Base-by-base conservation (phyloP, 2,329 filamentous ascomycete species). In the Apiospora koreana region DNA sequence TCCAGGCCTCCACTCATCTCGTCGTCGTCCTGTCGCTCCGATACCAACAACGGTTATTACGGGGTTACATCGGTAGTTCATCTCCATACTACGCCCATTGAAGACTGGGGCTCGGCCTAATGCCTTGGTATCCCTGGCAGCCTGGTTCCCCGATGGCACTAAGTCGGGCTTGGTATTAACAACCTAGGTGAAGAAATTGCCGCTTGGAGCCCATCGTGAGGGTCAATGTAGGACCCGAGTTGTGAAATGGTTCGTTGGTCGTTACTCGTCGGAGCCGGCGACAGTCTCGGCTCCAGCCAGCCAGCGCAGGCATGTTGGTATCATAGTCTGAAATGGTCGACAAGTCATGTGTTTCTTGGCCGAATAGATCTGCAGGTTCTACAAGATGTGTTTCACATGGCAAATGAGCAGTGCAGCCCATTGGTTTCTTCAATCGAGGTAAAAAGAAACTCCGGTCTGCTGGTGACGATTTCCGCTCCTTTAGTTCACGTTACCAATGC, bases 11-110 rank as follows among this genome's bases (percentile, higher is more conserved):
- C 54, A 62, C 54, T 62, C 54, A 62, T 62, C 31, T 62, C 18
- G 54, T 62, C 18, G 54, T 62, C 54, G 54, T 38, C 31, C 21
- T n/a, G n/a, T 62, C 54, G 31, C 54, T 38, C 50, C 54, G 54
- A 62, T 62, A 62, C 54, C 54, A 62, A 21, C 31, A 62, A 62
- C 54, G 54, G 54, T 62, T 62, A 62, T 62, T 62, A 62, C 54
- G 54, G 54, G 54, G 54, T 62, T 62, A 62, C 54, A 62, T 62
- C 54, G 54, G 54, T 62, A 62, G 54, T 62, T 62, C 54, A 38
- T 38, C 54, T 38, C 54, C 54, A 62, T 62, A 23, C 18, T 38
- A 38, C 54, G 54, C 54, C 54, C 18, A 62, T 62, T 62, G 31
- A 31, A 38, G 54, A 62, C 54, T 62, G 54, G 54, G 54, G 54